These are phyloP conservation scores for Eutrema yunnanense DNA, from an alignment of 345 rosid species.

Conservation along the genomic window DNA sequence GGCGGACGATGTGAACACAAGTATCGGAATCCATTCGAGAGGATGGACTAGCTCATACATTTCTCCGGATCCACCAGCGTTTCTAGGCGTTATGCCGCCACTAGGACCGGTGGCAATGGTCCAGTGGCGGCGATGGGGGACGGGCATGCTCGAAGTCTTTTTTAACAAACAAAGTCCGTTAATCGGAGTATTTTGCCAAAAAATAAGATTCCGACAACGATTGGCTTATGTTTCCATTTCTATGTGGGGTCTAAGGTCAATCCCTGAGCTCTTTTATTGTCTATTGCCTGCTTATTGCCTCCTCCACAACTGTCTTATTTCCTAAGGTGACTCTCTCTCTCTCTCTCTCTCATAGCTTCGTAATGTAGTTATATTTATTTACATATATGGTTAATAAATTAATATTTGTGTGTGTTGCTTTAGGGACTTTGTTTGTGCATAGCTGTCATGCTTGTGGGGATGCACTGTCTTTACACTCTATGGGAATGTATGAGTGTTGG, in stretches of 20 bases:
- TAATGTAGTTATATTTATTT: background rate
- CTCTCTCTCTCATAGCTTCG: background rate
- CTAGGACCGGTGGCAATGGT: conserved; percentile 36
- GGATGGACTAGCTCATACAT: conserved; percentile 43
- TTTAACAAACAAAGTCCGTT: conserved; percentile 39
- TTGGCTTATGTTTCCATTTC: conserved; percentile 31
- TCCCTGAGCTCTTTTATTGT: conserved; percentile 57
- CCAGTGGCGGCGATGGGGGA: conserved; percentile 62
- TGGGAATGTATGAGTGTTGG: conserved; percentile 22
- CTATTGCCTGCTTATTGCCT: conserved; percentile 55
- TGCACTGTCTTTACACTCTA: conserved; percentile 17
- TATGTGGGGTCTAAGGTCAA: conserved; percentile 39
- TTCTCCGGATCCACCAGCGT: conserved; percentile 42
- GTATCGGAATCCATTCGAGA: conserved; percentile 43
- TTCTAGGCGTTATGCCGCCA: conserved; percentile 49
- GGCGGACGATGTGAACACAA: conserved; percentile 50
- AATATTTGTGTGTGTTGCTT: background rate
- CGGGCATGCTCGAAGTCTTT: conserved; percentile 51
- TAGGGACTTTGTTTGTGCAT: conserved; percentile 17
- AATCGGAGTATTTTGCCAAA: conserved; percentile 5
- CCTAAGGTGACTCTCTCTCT: conserved; percentile 40
- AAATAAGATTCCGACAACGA: conserved; percentile 45
- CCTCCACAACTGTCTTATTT: conserved; percentile 48
- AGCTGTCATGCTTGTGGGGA: background rate
- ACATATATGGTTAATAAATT: too few relatives aligned